phyloP scores from a whole-genome alignment of 257 asterid genomes.

The Solanum chmielewskii region DNA sequence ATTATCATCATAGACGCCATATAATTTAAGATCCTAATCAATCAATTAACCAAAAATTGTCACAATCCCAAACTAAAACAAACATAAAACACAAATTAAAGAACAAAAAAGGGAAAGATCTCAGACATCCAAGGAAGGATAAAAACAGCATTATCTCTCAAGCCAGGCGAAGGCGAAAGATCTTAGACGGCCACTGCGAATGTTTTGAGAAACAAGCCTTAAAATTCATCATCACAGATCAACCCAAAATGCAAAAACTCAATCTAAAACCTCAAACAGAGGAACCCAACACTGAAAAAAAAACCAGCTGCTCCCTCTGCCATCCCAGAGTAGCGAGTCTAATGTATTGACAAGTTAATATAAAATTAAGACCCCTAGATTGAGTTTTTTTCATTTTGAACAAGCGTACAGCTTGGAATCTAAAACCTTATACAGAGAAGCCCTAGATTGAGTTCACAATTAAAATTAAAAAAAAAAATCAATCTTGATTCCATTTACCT shows the following conservation, averaged over 20 bases:
- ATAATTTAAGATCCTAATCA: neutral
- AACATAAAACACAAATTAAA: neutral
- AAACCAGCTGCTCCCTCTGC: too few species aligned
- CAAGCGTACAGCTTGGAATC: neutral
- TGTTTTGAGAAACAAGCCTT: constrained; percentile 72
- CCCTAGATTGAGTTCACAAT: too few species aligned
- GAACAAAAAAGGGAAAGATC: neutral
- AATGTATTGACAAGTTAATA: too few species aligned
- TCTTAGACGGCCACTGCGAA: constrained; percentile 74
- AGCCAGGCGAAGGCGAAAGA: constrained; percentile 79
- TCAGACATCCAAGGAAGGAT: constrained; percentile 89
- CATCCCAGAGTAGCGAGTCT: too few species aligned
- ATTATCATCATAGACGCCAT: neutral
- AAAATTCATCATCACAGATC: constrained; percentile 23
- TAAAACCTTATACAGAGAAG: neutral
- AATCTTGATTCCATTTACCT: neutral
- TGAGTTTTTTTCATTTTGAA: too few species aligned
- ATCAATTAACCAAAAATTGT: neutral
- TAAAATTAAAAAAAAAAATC: neutral
- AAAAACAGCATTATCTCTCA: constrained; percentile 55
- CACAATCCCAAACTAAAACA: neutral
- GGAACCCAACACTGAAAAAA: neutral
- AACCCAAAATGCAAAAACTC: neutral
- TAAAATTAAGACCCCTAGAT: too few species aligned
- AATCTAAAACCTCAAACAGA: neutral